Evolutionary conservation across 495 filamentous ascomycete species (phyloP).

Genomic region (Terfezia boudieri): DNA sequence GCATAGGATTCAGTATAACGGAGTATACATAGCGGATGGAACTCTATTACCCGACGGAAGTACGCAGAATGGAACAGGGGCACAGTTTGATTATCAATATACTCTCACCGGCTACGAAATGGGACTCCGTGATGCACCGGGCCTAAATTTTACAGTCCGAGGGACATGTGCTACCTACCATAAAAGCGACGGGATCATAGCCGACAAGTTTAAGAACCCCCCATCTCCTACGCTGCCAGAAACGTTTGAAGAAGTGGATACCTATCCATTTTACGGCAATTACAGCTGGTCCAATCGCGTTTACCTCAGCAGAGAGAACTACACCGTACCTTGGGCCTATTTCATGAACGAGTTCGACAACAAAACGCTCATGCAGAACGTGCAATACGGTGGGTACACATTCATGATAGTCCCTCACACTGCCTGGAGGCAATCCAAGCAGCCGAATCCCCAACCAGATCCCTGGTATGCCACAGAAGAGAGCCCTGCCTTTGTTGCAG

Average conservation of each 20-base stretch:
- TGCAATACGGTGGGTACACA: neutral
- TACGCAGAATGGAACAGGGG: neutral
- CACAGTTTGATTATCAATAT: neutral
- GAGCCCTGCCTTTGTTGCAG: neutral
- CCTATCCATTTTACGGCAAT: neutral
- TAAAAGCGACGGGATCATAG: neutral
- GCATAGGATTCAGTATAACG: neutral
- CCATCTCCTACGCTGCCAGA: no score
- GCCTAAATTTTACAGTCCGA: neutral
- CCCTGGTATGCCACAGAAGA: constrained; percentile 3
- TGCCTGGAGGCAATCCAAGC: neutral
- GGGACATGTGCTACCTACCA: neutral
- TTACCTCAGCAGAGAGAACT: neutral
- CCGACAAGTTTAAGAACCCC: no score
- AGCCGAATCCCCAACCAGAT: neutral
- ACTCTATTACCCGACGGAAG: no score
- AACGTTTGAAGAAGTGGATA: neutral
- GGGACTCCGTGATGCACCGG: neutral
- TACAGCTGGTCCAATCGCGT: no score
- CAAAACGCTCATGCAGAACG: no score
- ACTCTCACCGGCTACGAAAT: neutral
- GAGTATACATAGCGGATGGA: neutral
- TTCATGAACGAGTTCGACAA: no score
- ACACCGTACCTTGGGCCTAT: neutral
- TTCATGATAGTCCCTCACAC: constrained; percentile 1